A percentile compares a stretch with the other conserved stretches of the same genome.
Conservation (phyloP, 768 basidiomycete species). For the Kwoniella pini region DNA sequence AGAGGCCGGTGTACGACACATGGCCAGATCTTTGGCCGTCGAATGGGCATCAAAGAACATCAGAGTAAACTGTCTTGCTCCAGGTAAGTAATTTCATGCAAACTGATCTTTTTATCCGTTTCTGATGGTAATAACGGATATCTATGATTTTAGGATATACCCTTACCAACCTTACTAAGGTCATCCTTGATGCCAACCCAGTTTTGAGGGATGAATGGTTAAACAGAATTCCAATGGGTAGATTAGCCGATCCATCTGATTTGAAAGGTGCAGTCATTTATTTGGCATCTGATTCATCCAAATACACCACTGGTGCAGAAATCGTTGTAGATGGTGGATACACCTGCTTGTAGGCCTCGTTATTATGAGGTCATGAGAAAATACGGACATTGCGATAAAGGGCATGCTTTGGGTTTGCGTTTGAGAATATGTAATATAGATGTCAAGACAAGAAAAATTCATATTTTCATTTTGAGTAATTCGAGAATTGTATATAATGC, state of each 20-base stretch:
- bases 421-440: neutral
- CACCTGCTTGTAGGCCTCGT: constrained; percentile 57
- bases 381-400: too few relatives aligned
- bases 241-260: constrained; percentile 86
- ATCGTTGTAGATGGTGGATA: constrained; percentile 80
- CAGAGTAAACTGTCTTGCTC: constrained; percentile 70
- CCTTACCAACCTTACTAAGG: constrained; percentile 82
- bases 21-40: constrained; percentile 87
- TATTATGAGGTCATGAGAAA: too few relatives aligned
- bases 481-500: too few relatives aligned
- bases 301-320: constrained; percentile 78
- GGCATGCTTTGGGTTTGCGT: too few relatives aligned
- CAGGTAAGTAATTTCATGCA: constrained; percentile 26
- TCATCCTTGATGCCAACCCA: constrained; percentile 71
- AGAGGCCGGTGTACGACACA: constrained; percentile 74
- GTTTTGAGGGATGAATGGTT: constrained; percentile 66
- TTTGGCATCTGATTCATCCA: constrained; percentile 83
- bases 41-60: constrained; percentile 93
- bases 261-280: constrained; percentile 84
- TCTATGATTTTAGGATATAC: constrained; percentile 74
- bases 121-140: neutral
- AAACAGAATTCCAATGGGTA: constrained; percentile 50
- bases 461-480: too few relatives aligned
- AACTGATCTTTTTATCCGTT: too few relatives aligned
- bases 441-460: neutral